These are phyloP conservation scores for Quercus variabilis DNA, from an alignment of 306 rosid genomes.

Conservation along the genomic window DNA sequence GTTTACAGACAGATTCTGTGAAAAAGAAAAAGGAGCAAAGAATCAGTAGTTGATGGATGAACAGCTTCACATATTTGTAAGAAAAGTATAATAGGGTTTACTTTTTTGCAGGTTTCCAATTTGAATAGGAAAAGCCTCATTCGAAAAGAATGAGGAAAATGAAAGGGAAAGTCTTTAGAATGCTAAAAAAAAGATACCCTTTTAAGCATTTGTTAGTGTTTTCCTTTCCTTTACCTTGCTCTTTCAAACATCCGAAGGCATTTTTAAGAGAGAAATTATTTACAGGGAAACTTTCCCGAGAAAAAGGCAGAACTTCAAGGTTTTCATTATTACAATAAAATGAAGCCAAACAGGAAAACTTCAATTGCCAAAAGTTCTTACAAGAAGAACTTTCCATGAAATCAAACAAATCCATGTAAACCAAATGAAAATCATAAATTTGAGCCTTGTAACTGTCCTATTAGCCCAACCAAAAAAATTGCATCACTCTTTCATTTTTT, in stretches of 20 bases:
- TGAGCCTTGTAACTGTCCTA: neutral
- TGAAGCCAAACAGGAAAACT: neutral
- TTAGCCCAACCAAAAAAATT: neutral
- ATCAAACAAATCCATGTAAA: neutral
- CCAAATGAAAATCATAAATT: neutral
- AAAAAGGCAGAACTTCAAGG: too few relatives aligned
- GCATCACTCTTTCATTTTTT: neutral
- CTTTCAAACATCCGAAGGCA: neutral
- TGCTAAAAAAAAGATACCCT: neutral
- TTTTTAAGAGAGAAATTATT: neutral
- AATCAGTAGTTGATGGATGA: neutral
- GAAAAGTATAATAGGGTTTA: neutral
- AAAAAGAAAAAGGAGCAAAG: neutral
- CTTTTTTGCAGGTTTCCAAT: neutral
- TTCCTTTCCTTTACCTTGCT: neutral
- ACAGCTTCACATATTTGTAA: neutral
- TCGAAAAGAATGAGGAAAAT: neutral
- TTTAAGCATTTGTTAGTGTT: neutral
- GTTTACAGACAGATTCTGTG: neutral
- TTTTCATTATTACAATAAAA: neutral
- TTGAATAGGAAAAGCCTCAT: neutral
- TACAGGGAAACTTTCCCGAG: too few relatives aligned
- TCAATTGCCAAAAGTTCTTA: neutral
- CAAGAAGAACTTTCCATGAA: neutral
- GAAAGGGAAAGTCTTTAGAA: neutral